These are phyloP conservation scores for Ceratocystis harringtonii DNA, from an alignment of 2,329 filamentous ascomycete genomes.

Conservation along the genomic window DNA sequence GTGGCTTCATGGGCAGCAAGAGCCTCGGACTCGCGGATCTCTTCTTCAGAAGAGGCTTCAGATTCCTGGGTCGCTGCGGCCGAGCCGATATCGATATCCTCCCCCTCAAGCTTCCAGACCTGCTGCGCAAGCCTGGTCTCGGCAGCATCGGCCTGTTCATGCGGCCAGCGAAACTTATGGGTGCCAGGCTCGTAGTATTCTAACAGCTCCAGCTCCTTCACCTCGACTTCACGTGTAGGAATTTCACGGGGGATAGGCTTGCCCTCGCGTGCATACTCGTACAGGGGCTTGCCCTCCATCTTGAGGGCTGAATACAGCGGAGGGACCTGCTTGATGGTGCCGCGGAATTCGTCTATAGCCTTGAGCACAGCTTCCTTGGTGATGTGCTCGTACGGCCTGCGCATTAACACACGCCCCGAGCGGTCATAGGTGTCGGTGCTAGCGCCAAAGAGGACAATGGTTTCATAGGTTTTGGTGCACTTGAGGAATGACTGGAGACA, in stretches of 20 bases:
- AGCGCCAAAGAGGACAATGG: conserved; percentile 75
- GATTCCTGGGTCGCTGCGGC: conserved; percentile 27
- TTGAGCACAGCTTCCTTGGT: conserved; percentile 65
- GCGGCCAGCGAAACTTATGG: conserved; percentile 67
- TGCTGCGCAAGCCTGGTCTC: conserved; percentile 67
- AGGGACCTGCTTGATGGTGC: conserved; percentile 76
- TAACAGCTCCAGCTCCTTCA: conserved; percentile 60
- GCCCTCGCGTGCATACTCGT: conserved; percentile 88
- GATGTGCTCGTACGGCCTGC: conserved; percentile 63
- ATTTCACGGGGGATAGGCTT: conserved; percentile 77
- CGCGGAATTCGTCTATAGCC: conserved; percentile 59
- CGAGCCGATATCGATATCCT: conserved; percentile 26
- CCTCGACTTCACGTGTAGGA: conserved; percentile 62
- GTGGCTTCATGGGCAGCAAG: conserved; percentile 40
- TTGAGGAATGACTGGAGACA: conserved; percentile 59
- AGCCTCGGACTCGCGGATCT: conserved; percentile 40
- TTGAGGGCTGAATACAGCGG: conserved; percentile 87
- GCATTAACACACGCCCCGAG: conserved; percentile 66
- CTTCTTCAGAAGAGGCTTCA: conserved; percentile 35
- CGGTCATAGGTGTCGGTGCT: conserved; percentile 88
- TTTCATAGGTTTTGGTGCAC: conserved; percentile 90
- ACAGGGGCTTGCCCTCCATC: conserved; percentile 84
- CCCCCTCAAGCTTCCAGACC: conserved; percentile 47
- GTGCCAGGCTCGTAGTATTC: conserved; percentile 74
- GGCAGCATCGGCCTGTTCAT: conserved; percentile 57